Evolutionary conservation across 2,329 filamentous ascomycete species (phyloP).

Genomic region (Colletotrichum simmondsii): DNA sequence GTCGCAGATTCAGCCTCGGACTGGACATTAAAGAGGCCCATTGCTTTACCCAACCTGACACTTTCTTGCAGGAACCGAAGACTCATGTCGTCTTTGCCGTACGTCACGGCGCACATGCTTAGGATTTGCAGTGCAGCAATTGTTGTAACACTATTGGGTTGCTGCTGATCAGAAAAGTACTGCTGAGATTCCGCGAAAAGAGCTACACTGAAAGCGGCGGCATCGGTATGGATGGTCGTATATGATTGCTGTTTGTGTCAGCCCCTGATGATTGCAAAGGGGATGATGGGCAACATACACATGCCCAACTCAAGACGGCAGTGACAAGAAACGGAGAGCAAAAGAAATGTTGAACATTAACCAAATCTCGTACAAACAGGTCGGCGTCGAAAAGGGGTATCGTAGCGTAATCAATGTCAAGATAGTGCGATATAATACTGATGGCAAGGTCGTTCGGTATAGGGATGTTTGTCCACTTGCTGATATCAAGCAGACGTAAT

Average conservation of each 20-base stretch:
- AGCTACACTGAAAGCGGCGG: neutral
- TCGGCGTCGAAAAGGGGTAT: constrained; percentile 22
- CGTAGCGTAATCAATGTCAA: constrained; percentile 14
- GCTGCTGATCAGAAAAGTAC: neutral
- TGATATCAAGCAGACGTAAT: neutral
- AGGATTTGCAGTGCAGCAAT: constrained; percentile 1
- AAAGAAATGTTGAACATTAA: neutral
- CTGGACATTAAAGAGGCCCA: constrained; percentile 18
- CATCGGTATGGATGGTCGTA: neutral
- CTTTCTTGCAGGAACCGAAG: neutral
- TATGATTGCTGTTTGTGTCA: constrained; percentile 7
- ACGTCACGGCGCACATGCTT: neutral
- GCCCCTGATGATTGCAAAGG: rapidly evolving
- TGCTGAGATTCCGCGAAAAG: constrained; percentile 8
- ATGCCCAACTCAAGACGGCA: constrained; percentile 9
- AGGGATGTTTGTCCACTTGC: constrained; percentile 6
- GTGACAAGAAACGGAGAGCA: constrained; percentile 17
- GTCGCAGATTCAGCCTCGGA: neutral
- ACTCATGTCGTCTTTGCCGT: constrained; percentile 11
- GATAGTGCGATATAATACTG: constrained; percentile 6
- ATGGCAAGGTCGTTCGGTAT: constrained; percentile 19
- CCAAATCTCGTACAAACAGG: constrained; percentile 4
- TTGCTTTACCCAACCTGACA: neutral
- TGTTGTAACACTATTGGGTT: constrained; percentile 7
- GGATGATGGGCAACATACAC: neutral